Percentiles rank a stretch among this genome's conserved stretches.
phyloP scores from a whole-genome alignment of 371 early-diverging fungal species.

The Syncephalastrum contaminatum region DNA sequence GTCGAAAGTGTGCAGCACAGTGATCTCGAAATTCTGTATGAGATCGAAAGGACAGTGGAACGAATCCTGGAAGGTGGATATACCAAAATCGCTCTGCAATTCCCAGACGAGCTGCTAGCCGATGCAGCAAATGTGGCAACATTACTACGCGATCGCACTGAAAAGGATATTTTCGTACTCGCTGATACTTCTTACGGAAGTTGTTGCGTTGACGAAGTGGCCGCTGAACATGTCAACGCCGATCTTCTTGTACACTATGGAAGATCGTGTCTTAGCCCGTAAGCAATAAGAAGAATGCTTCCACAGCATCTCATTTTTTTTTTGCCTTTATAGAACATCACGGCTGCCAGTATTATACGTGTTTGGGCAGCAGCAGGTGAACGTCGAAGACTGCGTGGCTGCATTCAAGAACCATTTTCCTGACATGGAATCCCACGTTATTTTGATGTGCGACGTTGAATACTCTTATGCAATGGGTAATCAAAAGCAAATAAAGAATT shows the following conservation, averaged over 20 bases:
- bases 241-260: slow-evolving; percentile 93
- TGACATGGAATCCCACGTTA: slow-evolving; percentile 44
- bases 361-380: slow-evolving; percentile 75
- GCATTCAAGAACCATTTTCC: slow-evolving; percentile 44
- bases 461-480: slow-evolving; percentile 67
- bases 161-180: slow-evolving; percentile 65
- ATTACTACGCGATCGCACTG: slow-evolving; percentile 46
- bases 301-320: neutral
- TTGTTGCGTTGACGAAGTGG: slow-evolving; percentile 96
- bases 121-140: slow-evolving; percentile 67
- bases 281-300: slow-evolving; percentile 21
- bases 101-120: slow-evolving; percentile 86
- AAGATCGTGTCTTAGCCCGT: slow-evolving; percentile 85
- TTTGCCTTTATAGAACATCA: slow-evolving; percentile 50
- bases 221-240: slow-evolving; percentile 84
- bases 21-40: slow-evolving; percentile 55
- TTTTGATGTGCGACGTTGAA: slow-evolving; percentile 77
- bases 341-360: slow-evolving; percentile 85
- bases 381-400: slow-evolving; percentile 51
- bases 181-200: slow-evolving; percentile 96
- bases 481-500: neutral
- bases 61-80: slow-evolving; percentile 51
- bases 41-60: slow-evolving; percentile 65
- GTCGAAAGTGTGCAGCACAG: slow-evolving; percentile 42
- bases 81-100: slow-evolving; percentile 81